Evolutionary conservation across 2,329 filamentous ascomycete species (phyloP).

Genomic region (Trichocomaceae sp.): DNA sequence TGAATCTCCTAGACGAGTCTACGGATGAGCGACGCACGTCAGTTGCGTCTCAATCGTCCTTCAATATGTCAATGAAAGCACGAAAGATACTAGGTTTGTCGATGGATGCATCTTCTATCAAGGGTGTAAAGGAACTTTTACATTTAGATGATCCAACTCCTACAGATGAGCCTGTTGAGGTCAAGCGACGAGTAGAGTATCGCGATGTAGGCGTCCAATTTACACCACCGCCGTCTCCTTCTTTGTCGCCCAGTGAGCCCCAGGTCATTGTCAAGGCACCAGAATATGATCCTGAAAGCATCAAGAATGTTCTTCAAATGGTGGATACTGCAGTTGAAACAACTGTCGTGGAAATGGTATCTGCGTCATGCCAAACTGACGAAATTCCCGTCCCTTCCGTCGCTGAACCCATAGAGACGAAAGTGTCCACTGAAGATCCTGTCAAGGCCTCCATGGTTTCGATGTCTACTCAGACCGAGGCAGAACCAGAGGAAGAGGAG

Average conservation of each 20-base stretch:
- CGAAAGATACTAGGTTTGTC: slow-evolving; percentile 42
- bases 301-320: slow-evolving; percentile 11
- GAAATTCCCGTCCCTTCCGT: slow-evolving; percentile 32
- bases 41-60: slow-evolving; percentile 32
- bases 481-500: neutral
- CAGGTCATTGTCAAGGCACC: slow-evolving; percentile 22
- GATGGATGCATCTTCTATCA: slow-evolving; percentile 26
- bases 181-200: slow-evolving; percentile 50
- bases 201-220: slow-evolving; percentile 73
- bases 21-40: slow-evolving; percentile 53
- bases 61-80: slow-evolving; percentile 35
- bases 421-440: slow-evolving; percentile 10
- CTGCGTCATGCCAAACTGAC: slow-evolving; percentile 39
- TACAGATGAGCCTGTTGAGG: slow-evolving; percentile 44
- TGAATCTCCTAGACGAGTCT: slow-evolving; percentile 59
- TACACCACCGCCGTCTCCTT: slow-evolving; percentile 72
- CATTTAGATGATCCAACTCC: neutral
- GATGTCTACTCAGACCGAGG: slow-evolving; percentile 19
- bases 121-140: neutral
- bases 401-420: slow-evolving; percentile 23
- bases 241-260: slow-evolving; percentile 16
- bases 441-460: slow-evolving; percentile 20
- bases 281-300: neutral
- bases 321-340: slow-evolving; percentile 29
- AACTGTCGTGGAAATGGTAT: slow-evolving; percentile 31